Evolutionary conservation across 2,329 filamentous ascomycete genomes (phyloP).

Genomic region (Trichophyton schoenleinii): DNA sequence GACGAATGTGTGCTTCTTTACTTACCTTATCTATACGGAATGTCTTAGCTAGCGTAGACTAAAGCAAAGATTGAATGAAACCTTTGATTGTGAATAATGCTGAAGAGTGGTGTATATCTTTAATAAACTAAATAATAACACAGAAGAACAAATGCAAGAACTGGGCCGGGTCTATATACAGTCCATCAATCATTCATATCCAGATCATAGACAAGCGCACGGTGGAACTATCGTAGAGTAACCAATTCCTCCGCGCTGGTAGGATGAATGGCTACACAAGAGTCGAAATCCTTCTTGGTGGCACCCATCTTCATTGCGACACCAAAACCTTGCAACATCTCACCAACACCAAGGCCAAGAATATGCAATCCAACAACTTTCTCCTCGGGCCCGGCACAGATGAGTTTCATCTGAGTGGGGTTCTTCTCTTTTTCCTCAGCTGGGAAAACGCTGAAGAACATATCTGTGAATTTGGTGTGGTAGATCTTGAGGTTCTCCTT

Average conservation of each 20-base stretch:
- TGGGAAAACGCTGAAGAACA: conserved; percentile 38
- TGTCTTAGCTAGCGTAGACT: neutral
- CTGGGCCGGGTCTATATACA: neutral
- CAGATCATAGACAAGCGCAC: neutral
- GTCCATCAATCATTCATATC: neutral
- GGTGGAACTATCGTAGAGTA: neutral
- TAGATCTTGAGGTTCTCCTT: conserved; percentile 41
- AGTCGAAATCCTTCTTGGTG: conserved; percentile 65
- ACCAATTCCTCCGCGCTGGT: conserved; percentile 66
- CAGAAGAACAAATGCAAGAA: neutral
- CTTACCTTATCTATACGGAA: neutral
- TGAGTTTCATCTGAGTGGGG: conserved; percentile 40
- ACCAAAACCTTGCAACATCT: conserved; percentile 67
- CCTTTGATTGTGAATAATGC: conserved; percentile 1
- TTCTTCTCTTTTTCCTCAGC: conserved; percentile 38
- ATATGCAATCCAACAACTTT: conserved; percentile 41
- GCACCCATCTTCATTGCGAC: conserved; percentile 71
- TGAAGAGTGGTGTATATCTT: neutral
- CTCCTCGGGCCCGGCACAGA: conserved; percentile 38
- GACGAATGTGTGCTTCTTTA: neutral
- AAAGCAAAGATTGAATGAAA: neutral
- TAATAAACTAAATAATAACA: neutral
- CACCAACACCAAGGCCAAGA: conserved; percentile 36
- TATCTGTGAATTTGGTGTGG: conserved; percentile 37
- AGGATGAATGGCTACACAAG: conserved; percentile 62